These are phyloP conservation scores for Malassezia furfur DNA, from an alignment of 1,284 basidiomycete genomes.

Conservation along the genomic window DNA sequence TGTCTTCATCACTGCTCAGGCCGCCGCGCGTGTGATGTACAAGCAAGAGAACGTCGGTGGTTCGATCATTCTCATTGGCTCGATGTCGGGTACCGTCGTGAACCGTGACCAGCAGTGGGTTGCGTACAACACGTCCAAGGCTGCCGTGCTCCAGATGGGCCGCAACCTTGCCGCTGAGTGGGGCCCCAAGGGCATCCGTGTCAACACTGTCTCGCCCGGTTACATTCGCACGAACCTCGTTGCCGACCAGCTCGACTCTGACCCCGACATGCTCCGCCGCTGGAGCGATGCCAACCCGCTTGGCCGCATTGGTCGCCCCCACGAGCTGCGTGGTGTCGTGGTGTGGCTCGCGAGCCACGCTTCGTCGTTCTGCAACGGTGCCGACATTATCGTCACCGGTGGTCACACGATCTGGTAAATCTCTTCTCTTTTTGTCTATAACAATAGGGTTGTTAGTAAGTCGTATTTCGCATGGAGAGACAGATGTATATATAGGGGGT, in stretches of 20 bases:
- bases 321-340: slow-evolving; percentile 67
- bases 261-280: slow-evolving; percentile 61
- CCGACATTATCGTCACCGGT: slow-evolving; percentile 45
- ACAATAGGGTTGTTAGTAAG: neutral
- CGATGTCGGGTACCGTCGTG: slow-evolving; percentile 75
- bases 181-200: slow-evolving; percentile 57
- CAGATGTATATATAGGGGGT: too few relatives aligned
- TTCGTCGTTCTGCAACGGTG: slow-evolving; percentile 46
- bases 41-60: slow-evolving; percentile 60
- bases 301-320: slow-evolving; percentile 63
- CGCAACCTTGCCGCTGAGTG: slow-evolving; percentile 76
- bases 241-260: slow-evolving; percentile 61
- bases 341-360: slow-evolving; percentile 63
- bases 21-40: slow-evolving; percentile 65
- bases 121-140: slow-evolving; percentile 71
- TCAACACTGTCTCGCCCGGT: slow-evolving; percentile 45
- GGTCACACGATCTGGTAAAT: slow-evolving; percentile 48
- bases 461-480: too few relatives aligned
- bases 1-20: slow-evolving; percentile 67
- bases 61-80: slow-evolving; percentile 72
- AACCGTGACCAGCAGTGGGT: slow-evolving; percentile 65
- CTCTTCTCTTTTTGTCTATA: slow-evolving; percentile 2
- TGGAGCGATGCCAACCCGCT: slow-evolving; percentile 69
- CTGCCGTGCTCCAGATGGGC: slow-evolving; percentile 69
- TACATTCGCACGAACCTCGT: slow-evolving; percentile 59